Conservation (phyloP, 148 eudicot genomes). For the Chenopodium berlandieri region DNA sequence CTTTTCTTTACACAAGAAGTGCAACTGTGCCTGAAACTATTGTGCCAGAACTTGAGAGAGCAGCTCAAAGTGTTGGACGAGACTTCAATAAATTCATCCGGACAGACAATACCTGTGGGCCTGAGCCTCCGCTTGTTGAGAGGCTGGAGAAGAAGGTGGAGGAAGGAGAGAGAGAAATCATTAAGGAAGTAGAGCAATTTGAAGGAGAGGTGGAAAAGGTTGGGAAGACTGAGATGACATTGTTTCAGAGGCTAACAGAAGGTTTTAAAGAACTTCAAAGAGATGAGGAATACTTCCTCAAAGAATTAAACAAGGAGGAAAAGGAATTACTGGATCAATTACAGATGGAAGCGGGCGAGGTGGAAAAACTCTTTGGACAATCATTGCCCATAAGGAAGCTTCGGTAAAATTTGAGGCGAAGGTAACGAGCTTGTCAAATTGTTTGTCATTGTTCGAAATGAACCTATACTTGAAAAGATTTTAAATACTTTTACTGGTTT, state of each 20-base stretch:
- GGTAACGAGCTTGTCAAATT: conserved; percentile 8
- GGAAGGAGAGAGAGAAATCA: conserved; percentile 71
- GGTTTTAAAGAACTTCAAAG: conserved; percentile 72
- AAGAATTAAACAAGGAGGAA: conserved; percentile 77
- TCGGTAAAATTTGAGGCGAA: conserved; percentile 36
- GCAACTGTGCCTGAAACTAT: conserved; percentile 71
- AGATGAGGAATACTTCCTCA: conserved; percentile 71
- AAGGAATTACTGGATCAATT: conserved; percentile 70
- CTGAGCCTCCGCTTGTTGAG: conserved; percentile 92
- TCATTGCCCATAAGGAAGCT: conserved; percentile 84
- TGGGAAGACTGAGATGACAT: conserved; percentile 55
- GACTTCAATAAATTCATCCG: conserved; percentile 65
- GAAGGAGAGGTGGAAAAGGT: conserved; percentile 80
- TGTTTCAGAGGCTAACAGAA: conserved; percentile 59
- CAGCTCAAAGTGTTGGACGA: conserved; percentile 78
- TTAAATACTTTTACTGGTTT: neutral
- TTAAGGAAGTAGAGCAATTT: conserved; percentile 75
- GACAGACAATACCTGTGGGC: conserved; percentile 88
- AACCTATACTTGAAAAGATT: neutral
- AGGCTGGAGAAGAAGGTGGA: conserved; percentile 88
- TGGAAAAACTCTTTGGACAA: conserved; percentile 74
- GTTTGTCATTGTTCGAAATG: neutral
- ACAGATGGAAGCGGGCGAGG: conserved; percentile 85
- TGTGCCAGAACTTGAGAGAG: conserved; percentile 65
- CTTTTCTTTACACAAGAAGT: conserved; percentile 87